Conservation (phyloP, 1,284 basidiomycete species). For the Violaceomyces palustris region DNA sequence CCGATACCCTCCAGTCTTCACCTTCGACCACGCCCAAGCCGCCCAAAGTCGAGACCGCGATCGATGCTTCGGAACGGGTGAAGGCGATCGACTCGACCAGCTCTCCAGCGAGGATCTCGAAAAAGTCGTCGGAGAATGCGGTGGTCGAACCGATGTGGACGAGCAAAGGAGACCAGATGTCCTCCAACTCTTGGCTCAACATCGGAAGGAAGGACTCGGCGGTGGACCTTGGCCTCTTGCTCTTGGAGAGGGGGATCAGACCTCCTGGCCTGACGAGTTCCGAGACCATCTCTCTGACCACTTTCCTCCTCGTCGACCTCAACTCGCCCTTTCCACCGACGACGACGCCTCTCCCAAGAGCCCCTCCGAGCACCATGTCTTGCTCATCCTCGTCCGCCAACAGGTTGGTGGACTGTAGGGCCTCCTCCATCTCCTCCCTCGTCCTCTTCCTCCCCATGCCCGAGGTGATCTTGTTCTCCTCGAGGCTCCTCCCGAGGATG, state of each 20-base stretch:
- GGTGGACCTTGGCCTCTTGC: slow-evolving; percentile 8
- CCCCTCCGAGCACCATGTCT: too few relatives aligned
- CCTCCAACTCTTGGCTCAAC: slow-evolving; percentile 9
- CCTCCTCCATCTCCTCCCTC: neutral
- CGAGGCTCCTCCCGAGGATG: neutral
- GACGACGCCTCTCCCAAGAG: too few relatives aligned
- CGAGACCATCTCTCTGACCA: slow-evolving; percentile 8
- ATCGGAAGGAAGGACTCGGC: slow-evolving; percentile 1
- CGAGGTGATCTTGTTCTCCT: neutral
- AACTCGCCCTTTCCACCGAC: too few relatives aligned
- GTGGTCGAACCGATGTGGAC: slow-evolving; percentile 16
- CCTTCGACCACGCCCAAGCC: neutral
- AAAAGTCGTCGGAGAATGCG: slow-evolving; percentile 11
- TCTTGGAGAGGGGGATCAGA: slow-evolving; percentile 15
- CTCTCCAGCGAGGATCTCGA: slow-evolving; percentile 11
- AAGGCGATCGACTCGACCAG: slow-evolving; percentile 8
- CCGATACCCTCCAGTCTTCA: slow-evolving; percentile 6
- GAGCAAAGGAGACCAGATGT: slow-evolving; percentile 13
- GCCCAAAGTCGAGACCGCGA: neutral
- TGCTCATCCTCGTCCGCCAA: too few relatives aligned
- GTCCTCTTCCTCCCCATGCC: neutral
- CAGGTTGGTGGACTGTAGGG: too few relatives aligned
- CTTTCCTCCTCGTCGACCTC: too few relatives aligned
- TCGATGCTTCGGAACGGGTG: neutral
- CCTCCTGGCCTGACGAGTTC: slow-evolving; percentile 17